Base-by-base conservation (phyloP, 441 rosid genomes). In the Macaranga tanarius region DNA sequence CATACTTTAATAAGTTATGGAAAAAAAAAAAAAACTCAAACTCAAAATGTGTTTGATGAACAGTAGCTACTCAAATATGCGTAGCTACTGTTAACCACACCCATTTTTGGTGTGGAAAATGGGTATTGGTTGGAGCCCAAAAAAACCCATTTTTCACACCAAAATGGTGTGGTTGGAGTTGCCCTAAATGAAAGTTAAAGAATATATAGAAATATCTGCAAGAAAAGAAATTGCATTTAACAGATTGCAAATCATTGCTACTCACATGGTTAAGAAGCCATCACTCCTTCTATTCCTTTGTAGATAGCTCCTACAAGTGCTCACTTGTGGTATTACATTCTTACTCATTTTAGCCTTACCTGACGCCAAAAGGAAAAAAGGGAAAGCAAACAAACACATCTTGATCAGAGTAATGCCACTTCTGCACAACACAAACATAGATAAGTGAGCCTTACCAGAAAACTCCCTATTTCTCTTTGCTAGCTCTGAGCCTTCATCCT, bases 261-360 rank as follows among this genome's bases (percentile, higher is more conserved):
- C 95, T 89, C 79, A 89, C 97, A 62, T 79, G 61, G 65, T 76
- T 50, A 85, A 55, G 79, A 79, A 79, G 58, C 89, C 84, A 62
- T 86, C 86, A 60, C 92, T 89, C 23, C 73, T 76, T 74, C 82
- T 72, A 70, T 77, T 85, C 80, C 84, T 85, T 75, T 68, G 44
- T 44, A 81, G 70, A 71, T 58, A 78, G 70, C 75, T 82, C 78
- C 83, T 80, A 78, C 56, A 71, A 48, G 74, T 83, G 80, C 83
- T 84, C 66, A 75, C 73, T 71, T 48, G 83, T 16, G 84, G 75
- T 67, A 79, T 68, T 64, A 75, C 79, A 73, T 81, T 83, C 74
- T 76, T 86, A 68, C 73, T 65, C 68, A 65, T 77, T 82, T 81
- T 83, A 62, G 73, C 63, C 73, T 82, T 84, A 62, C 83, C 98